A percentile compares a stretch with the other conserved stretches of the same genome.
These are phyloP conservation scores for Amanita inopinata DNA, from an alignment of 768 basidiomycete genomes.

Conservation along the genomic window DNA sequence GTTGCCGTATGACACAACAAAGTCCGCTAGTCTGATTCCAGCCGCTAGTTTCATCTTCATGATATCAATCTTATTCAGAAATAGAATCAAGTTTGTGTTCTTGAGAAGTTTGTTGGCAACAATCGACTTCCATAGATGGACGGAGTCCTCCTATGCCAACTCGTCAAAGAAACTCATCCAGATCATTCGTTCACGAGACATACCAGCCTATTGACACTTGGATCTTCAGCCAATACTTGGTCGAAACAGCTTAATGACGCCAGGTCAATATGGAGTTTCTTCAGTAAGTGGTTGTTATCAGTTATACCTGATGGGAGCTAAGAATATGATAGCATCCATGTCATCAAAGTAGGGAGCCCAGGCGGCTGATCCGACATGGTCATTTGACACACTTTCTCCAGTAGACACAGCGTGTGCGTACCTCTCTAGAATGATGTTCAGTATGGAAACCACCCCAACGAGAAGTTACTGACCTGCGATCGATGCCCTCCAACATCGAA, in stretches of 20 bases:
- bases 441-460: not conserved
- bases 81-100: conserved; percentile 65
- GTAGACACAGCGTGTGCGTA: conserved; percentile 9
- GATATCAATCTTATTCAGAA: conserved; percentile 79
- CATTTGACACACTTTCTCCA: not conserved
- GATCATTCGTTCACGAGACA: conserved; percentile 9
- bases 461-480: conserved; percentile 41
- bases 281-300: conserved; percentile 1
- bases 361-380: conserved; percentile 31
- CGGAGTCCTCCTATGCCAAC: conserved; percentile 60
- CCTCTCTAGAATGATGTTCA: conserved; percentile 20
- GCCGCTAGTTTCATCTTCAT: conserved; percentile 54
- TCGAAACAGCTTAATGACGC: conserved; percentile 42
- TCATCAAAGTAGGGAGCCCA: conserved; percentile 58
- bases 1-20: conserved; percentile 63
- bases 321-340: conserved; percentile 63
- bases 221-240: conserved; percentile 59
- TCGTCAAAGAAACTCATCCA: conserved; percentile 1
- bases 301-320: conserved; percentile 54
- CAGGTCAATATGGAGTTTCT: conserved; percentile 1
- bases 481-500: conserved; percentile 56
- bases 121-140: conserved; percentile 65
- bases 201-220: conserved; percentile 52
- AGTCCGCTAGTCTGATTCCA: conserved; percentile 54
- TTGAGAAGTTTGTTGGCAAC: conserved; percentile 64